These are phyloP conservation scores for Endoconidiophora polonica DNA, from an alignment of 2,329 filamentous ascomycete genomes.

Conservation along the genomic window DNA sequence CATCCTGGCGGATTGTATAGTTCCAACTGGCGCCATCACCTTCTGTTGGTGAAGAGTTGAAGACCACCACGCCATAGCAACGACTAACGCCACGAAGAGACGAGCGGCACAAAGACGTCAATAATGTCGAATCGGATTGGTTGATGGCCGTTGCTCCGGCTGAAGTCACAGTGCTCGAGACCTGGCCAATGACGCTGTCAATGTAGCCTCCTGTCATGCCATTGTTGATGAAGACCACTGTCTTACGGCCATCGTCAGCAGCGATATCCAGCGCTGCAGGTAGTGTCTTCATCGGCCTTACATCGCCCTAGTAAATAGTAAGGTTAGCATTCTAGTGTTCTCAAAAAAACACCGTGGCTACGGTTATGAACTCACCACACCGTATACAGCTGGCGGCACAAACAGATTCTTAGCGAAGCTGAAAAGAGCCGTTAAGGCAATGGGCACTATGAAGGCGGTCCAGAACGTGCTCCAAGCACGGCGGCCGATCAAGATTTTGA, in stretches of 20 bases:
- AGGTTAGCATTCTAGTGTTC: neutral
- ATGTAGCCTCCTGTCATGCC: slow-evolving; percentile 54
- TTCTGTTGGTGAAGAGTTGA: slow-evolving; percentile 58
- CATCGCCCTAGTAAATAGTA: slow-evolving; percentile 26
- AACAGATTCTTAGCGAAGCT: slow-evolving; percentile 70
- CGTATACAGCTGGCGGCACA: slow-evolving; percentile 57
- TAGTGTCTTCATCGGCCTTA: slow-evolving; percentile 46
- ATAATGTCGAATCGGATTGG: slow-evolving; percentile 35
- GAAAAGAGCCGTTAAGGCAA: slow-evolving; percentile 41
- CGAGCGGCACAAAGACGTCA: slow-evolving; percentile 46
- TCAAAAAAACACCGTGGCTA: neutral
- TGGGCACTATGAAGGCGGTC: slow-evolving; percentile 42
- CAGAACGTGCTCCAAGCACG: slow-evolving; percentile 35
- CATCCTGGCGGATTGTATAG: slow-evolving; percentile 68
- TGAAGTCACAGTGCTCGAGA: slow-evolving; percentile 40
- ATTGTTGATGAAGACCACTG: slow-evolving; percentile 64
- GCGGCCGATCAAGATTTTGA: slow-evolving; percentile 39
- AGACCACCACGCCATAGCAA: slow-evolving; percentile 60
- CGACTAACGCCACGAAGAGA: slow-evolving; percentile 48
- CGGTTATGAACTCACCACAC: slow-evolving; percentile 29
- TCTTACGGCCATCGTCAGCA: slow-evolving; percentile 40
- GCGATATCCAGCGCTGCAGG: slow-evolving; percentile 43
- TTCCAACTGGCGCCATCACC: slow-evolving; percentile 58
- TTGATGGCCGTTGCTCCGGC: slow-evolving; percentile 40
- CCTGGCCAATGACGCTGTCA: slow-evolving; percentile 46